A percentile compares a stretch with the other conserved stretches of the same genome.
phyloP scores from a whole-genome alignment of 73 alveolate species.

The Urostyla sp. region DNA sequence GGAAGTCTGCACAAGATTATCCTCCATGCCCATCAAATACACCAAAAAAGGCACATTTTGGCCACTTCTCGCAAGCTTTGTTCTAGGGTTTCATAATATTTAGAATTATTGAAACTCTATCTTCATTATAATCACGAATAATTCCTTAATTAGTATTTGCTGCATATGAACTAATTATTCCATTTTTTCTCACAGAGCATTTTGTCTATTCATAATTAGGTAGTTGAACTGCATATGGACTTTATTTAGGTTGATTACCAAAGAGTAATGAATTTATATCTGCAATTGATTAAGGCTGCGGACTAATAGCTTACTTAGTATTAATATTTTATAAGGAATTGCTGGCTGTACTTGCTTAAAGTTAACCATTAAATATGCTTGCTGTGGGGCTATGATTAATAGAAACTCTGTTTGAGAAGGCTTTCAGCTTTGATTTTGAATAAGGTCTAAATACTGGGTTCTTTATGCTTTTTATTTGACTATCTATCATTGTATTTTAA shows the following conservation, averaged over 20 bases:
- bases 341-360: background rate
- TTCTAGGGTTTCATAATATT: constrained; percentile 78
- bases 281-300: constrained; percentile 17
- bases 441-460: constrained; percentile 25
- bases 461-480: too few species aligned
- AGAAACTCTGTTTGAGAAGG: constrained; percentile 27
- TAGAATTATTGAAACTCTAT: constrained; percentile 77
- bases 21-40: constrained; percentile 93
- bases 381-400: constrained; percentile 41
- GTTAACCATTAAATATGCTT: background rate
- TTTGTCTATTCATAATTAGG: constrained; percentile 69
- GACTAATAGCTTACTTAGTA: constrained; percentile 16
- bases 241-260: constrained; percentile 67
- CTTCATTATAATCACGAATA: constrained; percentile 84
- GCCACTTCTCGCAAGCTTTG: constrained; percentile 72
- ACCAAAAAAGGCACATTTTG: constrained; percentile 82
- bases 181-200: constrained; percentile 69
- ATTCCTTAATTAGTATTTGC: constrained; percentile 85
- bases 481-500: too few species aligned
- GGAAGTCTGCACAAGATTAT: constrained; percentile 79
- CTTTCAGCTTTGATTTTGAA: constrained; percentile 12
- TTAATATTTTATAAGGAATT: background rate
- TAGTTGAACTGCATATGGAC: constrained; percentile 59
- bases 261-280: constrained; percentile 62
- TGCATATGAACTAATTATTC: constrained; percentile 75